phyloP scores from a whole-genome alignment of 345 rosid species.

The Pistacia atlantica region DNA sequence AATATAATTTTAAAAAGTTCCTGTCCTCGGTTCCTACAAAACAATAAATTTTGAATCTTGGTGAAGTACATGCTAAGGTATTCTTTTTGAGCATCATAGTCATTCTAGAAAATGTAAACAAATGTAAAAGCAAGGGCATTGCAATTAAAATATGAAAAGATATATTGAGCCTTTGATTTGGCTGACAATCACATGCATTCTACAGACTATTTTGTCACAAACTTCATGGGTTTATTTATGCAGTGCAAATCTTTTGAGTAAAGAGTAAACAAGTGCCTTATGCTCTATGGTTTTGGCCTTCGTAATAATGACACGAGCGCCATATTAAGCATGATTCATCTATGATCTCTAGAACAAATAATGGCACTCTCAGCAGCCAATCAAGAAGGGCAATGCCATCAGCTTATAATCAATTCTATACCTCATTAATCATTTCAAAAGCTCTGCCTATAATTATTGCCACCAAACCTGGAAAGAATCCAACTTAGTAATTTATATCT shows the following conservation, averaged over 20 bases:
- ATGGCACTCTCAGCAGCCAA: constrained; percentile 1
- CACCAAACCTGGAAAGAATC: not conserved
- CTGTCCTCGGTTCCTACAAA: too few relatives aligned
- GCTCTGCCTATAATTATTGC: not conserved
- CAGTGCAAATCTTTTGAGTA: constrained; percentile 13
- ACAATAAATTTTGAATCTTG: too few relatives aligned
- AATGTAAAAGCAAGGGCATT: too few relatives aligned
- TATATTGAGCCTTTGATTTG: too few relatives aligned
- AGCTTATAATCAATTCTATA: not conserved
- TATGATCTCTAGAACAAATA: constrained; percentile 1
- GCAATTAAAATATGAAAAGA: too few relatives aligned
- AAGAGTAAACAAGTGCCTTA: constrained; percentile 11
- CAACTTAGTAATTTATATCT: not conserved
- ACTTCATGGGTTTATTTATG: constrained; percentile 1
- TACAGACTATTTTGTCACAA: not conserved
- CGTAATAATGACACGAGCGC: constrained; percentile 8
- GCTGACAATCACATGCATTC: too few relatives aligned
- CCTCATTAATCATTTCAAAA: constrained; percentile 7
- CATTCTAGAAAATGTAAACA: too few relatives aligned
- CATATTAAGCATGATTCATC: constrained; percentile 17
- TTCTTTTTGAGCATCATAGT: too few relatives aligned
- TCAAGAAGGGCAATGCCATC: not conserved
- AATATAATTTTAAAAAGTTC: too few relatives aligned
- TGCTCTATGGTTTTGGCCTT: not conserved
- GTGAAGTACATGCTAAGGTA: too few relatives aligned